Percentiles rank a stretch among this genome's conserved stretches.
Conservation (phyloP, 2,329 filamentous ascomycete genomes). For the Aureobasidium zeae region DNA sequence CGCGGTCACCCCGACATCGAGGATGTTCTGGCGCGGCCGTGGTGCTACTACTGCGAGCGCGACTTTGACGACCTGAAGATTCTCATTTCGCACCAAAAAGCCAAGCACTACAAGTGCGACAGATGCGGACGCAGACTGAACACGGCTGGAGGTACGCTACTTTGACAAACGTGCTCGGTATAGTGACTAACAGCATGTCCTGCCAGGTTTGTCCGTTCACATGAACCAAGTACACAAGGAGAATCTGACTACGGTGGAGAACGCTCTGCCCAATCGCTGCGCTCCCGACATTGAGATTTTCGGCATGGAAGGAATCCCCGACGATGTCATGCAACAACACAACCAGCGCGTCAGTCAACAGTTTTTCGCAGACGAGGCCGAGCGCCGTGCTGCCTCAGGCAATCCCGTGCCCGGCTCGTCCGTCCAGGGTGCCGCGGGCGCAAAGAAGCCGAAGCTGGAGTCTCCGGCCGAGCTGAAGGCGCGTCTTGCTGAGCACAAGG, state of each 20-base stretch:
- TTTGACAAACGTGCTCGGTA: not conserved
- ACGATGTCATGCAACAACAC: conserved; percentile 73
- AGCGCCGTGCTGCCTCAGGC: conserved; percentile 70
- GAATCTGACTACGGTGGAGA: conserved; percentile 75
- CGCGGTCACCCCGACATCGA: conserved; percentile 77
- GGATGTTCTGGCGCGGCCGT: conserved; percentile 76
- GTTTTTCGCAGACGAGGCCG: conserved; percentile 77
- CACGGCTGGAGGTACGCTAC: conserved; percentile 73
- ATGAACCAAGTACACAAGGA: conserved; percentile 99
- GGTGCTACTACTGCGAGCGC: conserved; percentile 99
- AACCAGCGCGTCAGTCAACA: conserved; percentile 76
- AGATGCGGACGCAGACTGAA: conserved; percentile 80
- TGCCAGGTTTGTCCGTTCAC: conserved; percentile 88
- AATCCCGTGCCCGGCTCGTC: conserved; percentile 61
- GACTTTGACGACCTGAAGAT: conserved; percentile 97
- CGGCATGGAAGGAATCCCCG: conserved; percentile 93
- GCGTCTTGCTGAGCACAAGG: conserved; percentile 67
- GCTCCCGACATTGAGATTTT: conserved; percentile 92
- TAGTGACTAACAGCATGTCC: conserved; percentile 3
- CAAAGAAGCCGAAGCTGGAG: conserved; percentile 63
- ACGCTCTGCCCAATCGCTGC: conserved; percentile 78
- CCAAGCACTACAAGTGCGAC: conserved; percentile 99
- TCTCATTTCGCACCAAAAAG: conserved; percentile 92
- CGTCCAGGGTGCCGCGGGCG: conserved; percentile 35
- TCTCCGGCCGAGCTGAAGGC: conserved; percentile 68